Base-by-base conservation (phyloP, 495 filamentous ascomycete species). In the Extremus antarcticus region DNA sequence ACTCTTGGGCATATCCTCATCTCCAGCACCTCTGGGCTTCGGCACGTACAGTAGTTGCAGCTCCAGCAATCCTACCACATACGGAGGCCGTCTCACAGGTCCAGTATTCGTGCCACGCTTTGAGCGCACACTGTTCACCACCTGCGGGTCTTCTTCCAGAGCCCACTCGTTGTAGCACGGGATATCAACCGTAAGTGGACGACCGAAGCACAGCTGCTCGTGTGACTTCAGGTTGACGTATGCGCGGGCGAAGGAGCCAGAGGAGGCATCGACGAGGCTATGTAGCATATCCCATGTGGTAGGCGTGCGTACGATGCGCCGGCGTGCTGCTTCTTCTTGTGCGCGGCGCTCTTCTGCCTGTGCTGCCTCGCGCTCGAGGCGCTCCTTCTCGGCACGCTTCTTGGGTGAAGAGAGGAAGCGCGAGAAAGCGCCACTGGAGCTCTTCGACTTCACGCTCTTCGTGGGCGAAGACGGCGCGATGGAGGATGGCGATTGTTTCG, bases 91-190 rank as follows among this genome's bases (percentile, higher is more conserved):
- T 25, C 84, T 75, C 43, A 84, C 78, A 8, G 70, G 61, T 19
- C 74, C 73, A 17, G 81, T 71, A 39, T 84, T 66, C 13, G 78
- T 81, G 57, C 76, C 83, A 20, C 78, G 73, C 75, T 94, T 95
- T 73, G 85, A 94, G 76, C 90, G 94, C 38, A 95, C 82, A 65
- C 87, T 94, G 47, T 76, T 80, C 50, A 74, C 81, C 13, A 82
- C 77, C 40, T 75, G 73, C 21, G 62, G 68, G 29, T 81, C 78
- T 47, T 91, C 85, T 62, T 98, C 92, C 16, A 84, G 81, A 11
- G 92, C 94, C 92, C 92, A 98, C 71, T 98, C 94, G 64, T 98
- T 98, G 74, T 94, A 98, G 66, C 88, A 89, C 17, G 89, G 84
- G 47, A 96, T 78, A 58, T 95, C 90, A 40, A 88, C 88, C 50